A percentile compares a stretch with the other conserved stretches of the same genome.
These are phyloP conservation scores for Arthrobotrys megalospora DNA, from an alignment of 2,329 filamentous ascomycete species.

Conservation along the genomic window DNA sequence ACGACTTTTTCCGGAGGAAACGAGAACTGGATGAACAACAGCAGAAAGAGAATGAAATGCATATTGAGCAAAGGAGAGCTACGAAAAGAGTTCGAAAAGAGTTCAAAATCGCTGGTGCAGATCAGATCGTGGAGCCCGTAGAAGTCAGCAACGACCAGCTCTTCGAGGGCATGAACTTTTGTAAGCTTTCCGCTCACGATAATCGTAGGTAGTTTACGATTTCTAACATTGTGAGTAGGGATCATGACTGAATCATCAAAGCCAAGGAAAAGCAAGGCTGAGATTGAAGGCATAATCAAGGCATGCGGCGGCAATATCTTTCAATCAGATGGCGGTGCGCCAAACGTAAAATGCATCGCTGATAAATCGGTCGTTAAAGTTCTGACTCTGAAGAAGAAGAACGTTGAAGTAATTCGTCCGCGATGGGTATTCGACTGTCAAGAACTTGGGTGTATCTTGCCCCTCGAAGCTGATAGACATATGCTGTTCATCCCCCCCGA, in stretches of 20 bases:
- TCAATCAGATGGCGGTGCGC: constrained; percentile 77
- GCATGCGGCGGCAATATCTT: constrained; percentile 84
- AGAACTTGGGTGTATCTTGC: constrained; percentile 74
- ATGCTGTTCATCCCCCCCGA: constrained; percentile 81
- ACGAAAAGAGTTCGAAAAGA: constrained; percentile 78
- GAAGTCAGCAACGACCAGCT: constrained; percentile 69
- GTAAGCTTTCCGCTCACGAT: constrained; percentile 26
- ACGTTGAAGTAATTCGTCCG: constrained; percentile 81
- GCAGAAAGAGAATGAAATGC: constrained; percentile 80
- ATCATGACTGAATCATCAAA: constrained; percentile 82
- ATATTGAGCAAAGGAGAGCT: constrained; percentile 78
- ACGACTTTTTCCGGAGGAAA: constrained; percentile 81
- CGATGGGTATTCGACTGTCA: constrained; percentile 89
- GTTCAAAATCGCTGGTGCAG: constrained; percentile 80
- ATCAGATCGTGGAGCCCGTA: constrained; percentile 64
- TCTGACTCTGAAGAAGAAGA: constrained; percentile 79
- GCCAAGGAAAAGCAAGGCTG: constrained; percentile 82
- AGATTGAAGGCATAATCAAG: constrained; percentile 86
- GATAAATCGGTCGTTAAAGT: constrained; percentile 85
- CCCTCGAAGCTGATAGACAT: constrained; percentile 72
- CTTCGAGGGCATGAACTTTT: constrained; percentile 62
- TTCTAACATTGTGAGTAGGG: constrained; percentile 65
- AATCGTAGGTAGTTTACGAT: not conserved
- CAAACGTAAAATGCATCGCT: constrained; percentile 80
- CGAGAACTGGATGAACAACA: constrained; percentile 76